A percentile compares a stretch with the other conserved stretches of the same genome.
Conservation (phyloP, 176 grass and related monocot genomes). For the Alopecurus myosuroides region DNA sequence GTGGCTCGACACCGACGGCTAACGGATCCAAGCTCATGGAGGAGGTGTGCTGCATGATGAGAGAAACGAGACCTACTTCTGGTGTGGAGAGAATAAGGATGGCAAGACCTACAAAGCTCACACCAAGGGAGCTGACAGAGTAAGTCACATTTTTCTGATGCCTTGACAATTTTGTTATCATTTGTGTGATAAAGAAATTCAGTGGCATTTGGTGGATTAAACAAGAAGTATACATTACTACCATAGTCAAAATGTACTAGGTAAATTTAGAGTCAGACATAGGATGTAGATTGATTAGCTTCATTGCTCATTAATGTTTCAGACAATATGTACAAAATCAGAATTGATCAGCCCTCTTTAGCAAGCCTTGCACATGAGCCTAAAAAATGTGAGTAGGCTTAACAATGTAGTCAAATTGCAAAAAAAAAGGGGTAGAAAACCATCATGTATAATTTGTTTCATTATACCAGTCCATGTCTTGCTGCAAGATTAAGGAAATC, state of each 20-base stretch:
- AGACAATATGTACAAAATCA: background rate
- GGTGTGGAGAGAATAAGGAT: constrained; percentile 98
- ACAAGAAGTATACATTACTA: background rate
- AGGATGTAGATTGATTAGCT: background rate
- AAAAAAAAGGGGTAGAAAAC: background rate
- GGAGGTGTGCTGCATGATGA: constrained; percentile 86
- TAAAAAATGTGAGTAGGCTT: background rate
- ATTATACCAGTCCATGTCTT: background rate
- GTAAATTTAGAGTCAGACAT: constrained; percentile 12
- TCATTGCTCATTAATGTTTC: background rate
- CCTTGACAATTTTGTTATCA: background rate
- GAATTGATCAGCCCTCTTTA: background rate
- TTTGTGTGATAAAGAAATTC: background rate
- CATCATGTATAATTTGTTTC: background rate
- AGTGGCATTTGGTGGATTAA: background rate
- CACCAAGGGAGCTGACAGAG: constrained; percentile 71
- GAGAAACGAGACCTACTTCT: constrained; percentile 57
- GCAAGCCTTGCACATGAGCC: background rate
- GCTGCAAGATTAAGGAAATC: background rate
- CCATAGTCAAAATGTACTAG: background rate
- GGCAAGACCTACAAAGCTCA: constrained; percentile 83
- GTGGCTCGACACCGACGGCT: constrained; percentile 92
- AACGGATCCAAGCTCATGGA: constrained; percentile 90
- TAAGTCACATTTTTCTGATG: constrained; percentile 32
- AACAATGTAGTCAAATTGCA: background rate